Percentiles rank a stretch among this genome's conserved stretches.
These are phyloP conservation scores for Isoetes taiwanensis DNA, from an alignment of 75 land plant species.

Conservation along the genomic window DNA sequence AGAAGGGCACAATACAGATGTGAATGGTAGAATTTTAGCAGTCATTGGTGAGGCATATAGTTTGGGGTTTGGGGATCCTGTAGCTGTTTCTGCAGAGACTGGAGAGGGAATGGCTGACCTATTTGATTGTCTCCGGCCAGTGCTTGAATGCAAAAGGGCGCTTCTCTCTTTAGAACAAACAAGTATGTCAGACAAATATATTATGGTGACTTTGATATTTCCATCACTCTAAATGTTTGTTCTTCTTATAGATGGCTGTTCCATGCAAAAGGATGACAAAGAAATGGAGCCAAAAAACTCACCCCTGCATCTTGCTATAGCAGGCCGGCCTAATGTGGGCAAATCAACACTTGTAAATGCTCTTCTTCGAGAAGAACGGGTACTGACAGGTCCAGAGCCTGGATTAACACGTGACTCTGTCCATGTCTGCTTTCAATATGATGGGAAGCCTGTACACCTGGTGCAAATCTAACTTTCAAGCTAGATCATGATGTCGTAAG, in stretches of 20 bases:
- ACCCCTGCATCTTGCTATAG: constrained; percentile 88
- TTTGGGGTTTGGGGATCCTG: constrained; percentile 87
- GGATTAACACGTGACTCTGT: constrained; percentile 94
- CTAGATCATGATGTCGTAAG: no score
- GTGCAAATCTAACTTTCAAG: no score
- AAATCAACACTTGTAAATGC: constrained; percentile 89
- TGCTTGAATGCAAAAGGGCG: constrained; percentile 44
- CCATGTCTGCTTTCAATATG: constrained; percentile 61
- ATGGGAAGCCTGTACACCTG: constrained; percentile 58
- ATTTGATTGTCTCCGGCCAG: constrained; percentile 52
- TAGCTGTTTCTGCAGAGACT: constrained; percentile 90
- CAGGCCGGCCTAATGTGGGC: constrained; percentile 95
- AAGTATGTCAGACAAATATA: constrained; percentile 15
- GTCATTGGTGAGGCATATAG: constrained; percentile 58
- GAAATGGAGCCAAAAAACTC: constrained; percentile 15
- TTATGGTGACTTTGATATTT: constrained; percentile 1
- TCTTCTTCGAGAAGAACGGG: constrained; percentile 71
- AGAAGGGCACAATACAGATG: constrained; percentile 51
- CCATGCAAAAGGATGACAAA: background rate
- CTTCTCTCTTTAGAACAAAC: background rate
- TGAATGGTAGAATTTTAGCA: constrained; percentile 33
- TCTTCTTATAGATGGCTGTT: background rate
- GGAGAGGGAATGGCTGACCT: constrained; percentile 82
- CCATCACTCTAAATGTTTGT: background rate
- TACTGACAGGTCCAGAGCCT: constrained; percentile 91